Evolutionary conservation across 306 rosid genomes (phyloP), one percentile per base, ranked within the genome.

Genomic region (Prunus dulcis): DNA sequence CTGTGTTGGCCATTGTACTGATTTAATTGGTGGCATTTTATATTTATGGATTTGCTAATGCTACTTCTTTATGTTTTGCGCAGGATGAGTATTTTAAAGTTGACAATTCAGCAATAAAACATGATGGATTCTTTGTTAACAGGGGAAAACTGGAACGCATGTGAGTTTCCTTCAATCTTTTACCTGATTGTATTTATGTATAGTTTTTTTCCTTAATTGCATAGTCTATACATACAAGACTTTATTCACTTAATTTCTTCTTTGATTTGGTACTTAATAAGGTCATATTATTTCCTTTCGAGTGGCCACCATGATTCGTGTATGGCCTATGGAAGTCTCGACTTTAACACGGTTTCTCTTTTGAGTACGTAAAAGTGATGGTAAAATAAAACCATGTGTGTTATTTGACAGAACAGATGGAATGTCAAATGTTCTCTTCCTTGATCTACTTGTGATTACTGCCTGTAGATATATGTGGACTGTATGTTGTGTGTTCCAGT

Each of bases 81-180:
- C 97, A 95, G 97, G 99, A 95, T 83, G 99, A 95, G 69, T 95
- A 95, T 81, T 95, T 95, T 79, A 88, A 95, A 85, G 99, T 95
- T 82, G 99, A 95, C 80, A 83, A 92, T 82, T 92, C 97, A 43
- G 88, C 92, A 67, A 89, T 92, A 84, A 95, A 91, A 81, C 99
- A 95, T 83, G 93, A 87, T 46, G 99, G 99, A 0, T 95, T 95
- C 89, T 95, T 95, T 78, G 97, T 95, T 77, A 95, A 95, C 79
- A 84, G 93, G 87, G 99, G 99, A 25, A 87, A 80, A 75, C 81
- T 95, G 88, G 99, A 95, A 81, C 97, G 92, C 81, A 77, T 73
- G 99, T 92, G 84, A 83, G 97, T 90, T 85, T 81, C 78, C 49
- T 70, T 57, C 12, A 12, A 15, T 25, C 64, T 30, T 80, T 38